Conservation (phyloP, 208 protist genomes). For the Acanthamoeba divionensis region DNA sequence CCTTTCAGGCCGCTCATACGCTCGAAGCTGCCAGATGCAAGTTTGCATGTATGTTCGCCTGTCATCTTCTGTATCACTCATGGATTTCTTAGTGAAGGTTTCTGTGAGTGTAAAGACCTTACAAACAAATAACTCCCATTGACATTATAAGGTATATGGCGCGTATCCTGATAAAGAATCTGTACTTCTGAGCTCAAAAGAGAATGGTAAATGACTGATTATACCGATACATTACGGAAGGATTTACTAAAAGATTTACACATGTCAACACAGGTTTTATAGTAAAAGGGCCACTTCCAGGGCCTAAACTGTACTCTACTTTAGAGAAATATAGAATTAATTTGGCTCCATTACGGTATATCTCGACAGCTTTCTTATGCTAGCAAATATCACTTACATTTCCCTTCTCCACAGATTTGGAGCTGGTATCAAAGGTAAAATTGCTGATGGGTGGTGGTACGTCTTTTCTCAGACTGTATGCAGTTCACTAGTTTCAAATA, state of each 20-base stretch:
- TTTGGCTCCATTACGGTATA: not conserved
- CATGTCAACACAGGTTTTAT: too few species aligned
- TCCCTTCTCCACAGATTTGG: not conserved
- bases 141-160: not conserved
- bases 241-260: too few species aligned
- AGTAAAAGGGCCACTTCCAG: not conserved
- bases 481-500: too few species aligned
- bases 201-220: too few species aligned
- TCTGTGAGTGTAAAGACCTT: not conserved
- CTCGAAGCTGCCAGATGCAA: not conserved
- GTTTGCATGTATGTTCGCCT: not conserved
- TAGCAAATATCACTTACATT: not conserved
- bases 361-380: not conserved
- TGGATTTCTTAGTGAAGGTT: not conserved
- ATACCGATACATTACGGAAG: too few species aligned
- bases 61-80: not conserved
- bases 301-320: not conserved
- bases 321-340: not conserved
- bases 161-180: constrained; percentile 35
- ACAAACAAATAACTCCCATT: not conserved
- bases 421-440: not conserved
- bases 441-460: not conserved
- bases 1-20: not conserved
- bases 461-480: too few species aligned
- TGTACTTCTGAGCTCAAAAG: not conserved